Percentiles rank a stretch among this genome's conserved stretches.
phyloP scores from a whole-genome alignment of 1,284 basidiomycete species.

The Sporisorium scitamineum region DNA sequence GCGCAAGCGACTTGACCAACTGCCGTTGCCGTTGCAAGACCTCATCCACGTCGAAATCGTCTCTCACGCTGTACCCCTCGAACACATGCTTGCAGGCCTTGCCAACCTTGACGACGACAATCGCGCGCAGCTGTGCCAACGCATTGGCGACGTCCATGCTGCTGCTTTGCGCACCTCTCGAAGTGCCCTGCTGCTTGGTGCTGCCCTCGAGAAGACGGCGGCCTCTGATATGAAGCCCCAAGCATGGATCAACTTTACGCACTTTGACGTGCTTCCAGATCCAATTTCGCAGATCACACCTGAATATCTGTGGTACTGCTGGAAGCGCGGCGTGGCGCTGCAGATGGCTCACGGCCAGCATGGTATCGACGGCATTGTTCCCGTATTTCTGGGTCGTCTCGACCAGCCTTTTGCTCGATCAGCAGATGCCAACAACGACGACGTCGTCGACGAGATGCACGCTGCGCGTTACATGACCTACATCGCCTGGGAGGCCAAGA shows the following conservation, averaged over 20 bases:
- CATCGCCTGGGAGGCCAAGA: slow-evolving; percentile 24
- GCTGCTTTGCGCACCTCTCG: neutral
- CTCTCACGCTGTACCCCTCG: neutral
- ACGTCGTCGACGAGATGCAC: neutral
- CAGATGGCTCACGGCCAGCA: slow-evolving; percentile 11
- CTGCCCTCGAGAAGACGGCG: too few species aligned
- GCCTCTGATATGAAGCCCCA: neutral
- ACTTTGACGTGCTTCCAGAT: slow-evolving; percentile 20
- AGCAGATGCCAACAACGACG: neutral
- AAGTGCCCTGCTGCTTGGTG: neutral
- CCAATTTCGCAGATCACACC: slow-evolving; percentile 6
- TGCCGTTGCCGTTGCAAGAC: too few species aligned
- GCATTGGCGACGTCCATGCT: neutral
- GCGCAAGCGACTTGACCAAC: neutral
- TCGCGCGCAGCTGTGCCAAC: neutral
- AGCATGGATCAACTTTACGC: slow-evolving; percentile 23
- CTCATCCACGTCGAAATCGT: neutral
- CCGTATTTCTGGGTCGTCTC: slow-evolving; percentile 26
- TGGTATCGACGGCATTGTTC: slow-evolving; percentile 37
- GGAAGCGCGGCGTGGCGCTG: slow-evolving; percentile 30
- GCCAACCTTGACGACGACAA: neutral
- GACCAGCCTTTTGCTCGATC: neutral
- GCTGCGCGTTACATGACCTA: slow-evolving; percentile 21
- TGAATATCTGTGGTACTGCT: slow-evolving; percentile 34
- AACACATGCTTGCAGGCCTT: neutral